Percentiles rank a stretch among this genome's conserved stretches.
Conservation (phyloP, 2,329 filamentous ascomycete genomes). For the Neocucurbitaria cava region DNA sequence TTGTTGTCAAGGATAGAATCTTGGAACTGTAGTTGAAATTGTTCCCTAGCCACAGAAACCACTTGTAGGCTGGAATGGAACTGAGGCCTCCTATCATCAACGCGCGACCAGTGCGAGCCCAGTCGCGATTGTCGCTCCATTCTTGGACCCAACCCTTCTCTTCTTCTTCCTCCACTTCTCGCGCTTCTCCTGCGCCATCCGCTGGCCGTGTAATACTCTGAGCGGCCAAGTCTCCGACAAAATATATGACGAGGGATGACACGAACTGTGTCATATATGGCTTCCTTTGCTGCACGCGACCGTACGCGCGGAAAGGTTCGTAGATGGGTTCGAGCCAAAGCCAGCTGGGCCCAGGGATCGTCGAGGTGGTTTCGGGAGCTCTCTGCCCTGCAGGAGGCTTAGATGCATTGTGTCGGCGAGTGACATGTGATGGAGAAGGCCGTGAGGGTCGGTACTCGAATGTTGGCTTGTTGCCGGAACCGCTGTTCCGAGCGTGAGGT, state of each 20-base stretch:
- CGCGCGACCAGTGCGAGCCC: slow-evolving; percentile 70
- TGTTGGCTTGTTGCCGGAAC: slow-evolving; percentile 4
- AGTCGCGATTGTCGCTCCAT: slow-evolving; percentile 54
- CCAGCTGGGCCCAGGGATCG: slow-evolving; percentile 54
- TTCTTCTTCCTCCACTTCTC: slow-evolving; percentile 25
- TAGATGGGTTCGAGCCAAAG: slow-evolving; percentile 57
- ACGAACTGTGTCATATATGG: slow-evolving; percentile 82
- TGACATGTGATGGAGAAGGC: slow-evolving; percentile 15
- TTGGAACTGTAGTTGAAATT: slow-evolving; percentile 86
- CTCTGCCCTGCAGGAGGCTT: slow-evolving; percentile 27
- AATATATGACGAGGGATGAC: slow-evolving; percentile 78
- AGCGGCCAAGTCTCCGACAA: slow-evolving; percentile 78
- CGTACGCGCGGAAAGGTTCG: slow-evolving; percentile 64
- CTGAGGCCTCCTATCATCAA: slow-evolving; percentile 75
- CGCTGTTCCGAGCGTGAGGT: slow-evolving; percentile 12
- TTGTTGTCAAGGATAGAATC: slow-evolving; percentile 72
- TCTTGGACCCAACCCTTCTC: slow-evolving; percentile 47
- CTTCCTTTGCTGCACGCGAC: slow-evolving; percentile 70
- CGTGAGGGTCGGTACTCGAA: slow-evolving; percentile 13
- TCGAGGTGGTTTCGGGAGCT: slow-evolving; percentile 24
- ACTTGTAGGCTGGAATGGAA: slow-evolving; percentile 81
- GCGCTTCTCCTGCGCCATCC: slow-evolving; percentile 15
- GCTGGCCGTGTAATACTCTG: slow-evolving; percentile 64
- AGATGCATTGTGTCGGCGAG: slow-evolving; percentile 26
- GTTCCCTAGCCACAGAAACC: slow-evolving; percentile 80